Evolutionary conservation across 176 grass and related monocot genomes (phyloP).

Genomic region (Oryza glaberrima): DNA sequence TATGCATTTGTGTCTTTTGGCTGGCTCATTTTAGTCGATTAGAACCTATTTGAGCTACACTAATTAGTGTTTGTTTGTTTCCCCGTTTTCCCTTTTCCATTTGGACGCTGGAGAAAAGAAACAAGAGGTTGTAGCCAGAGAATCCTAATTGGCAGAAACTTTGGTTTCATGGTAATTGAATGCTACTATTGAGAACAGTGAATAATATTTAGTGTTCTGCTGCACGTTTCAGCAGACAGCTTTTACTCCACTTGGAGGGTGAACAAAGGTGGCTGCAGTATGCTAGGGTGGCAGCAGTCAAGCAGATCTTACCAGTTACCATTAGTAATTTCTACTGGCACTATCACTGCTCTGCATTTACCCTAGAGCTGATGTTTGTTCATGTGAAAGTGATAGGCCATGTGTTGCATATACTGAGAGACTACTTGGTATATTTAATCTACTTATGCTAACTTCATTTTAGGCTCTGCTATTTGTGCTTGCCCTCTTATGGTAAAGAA

Average conservation of each 20-base stretch:
- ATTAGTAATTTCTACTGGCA: constrained; percentile 42
- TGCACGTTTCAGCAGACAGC: constrained; percentile 31
- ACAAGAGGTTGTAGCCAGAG: background rate
- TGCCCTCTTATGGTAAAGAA: constrained; percentile 1
- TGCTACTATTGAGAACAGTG: constrained; percentile 7
- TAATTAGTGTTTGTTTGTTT: background rate
- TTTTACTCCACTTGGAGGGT: background rate
- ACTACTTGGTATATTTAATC: background rate
- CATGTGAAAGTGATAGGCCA: constrained; percentile 7
- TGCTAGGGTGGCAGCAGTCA: constrained; percentile 25
- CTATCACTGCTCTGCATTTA: constrained; percentile 32
- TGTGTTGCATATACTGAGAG: constrained; percentile 17
- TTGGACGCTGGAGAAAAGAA: background rate
- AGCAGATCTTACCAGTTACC: constrained; percentile 8
- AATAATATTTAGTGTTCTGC: constrained; percentile 31
- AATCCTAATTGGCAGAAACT: background rate
- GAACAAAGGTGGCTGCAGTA: constrained; percentile 5
- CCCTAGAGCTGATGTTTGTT: constrained; percentile 34
- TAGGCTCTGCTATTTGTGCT: constrained; percentile 1
- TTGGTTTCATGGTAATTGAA: background rate
- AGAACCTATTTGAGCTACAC: background rate
- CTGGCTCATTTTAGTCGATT: constrained; percentile 10
- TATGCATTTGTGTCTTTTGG: constrained; percentile 16
- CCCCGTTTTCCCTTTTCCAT: background rate
- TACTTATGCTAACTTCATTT: constrained; percentile 23